Evolutionary conservation across 1,139 yeast genomes (phyloP).

Genomic region (Hyphopichia khmerensis): DNA sequence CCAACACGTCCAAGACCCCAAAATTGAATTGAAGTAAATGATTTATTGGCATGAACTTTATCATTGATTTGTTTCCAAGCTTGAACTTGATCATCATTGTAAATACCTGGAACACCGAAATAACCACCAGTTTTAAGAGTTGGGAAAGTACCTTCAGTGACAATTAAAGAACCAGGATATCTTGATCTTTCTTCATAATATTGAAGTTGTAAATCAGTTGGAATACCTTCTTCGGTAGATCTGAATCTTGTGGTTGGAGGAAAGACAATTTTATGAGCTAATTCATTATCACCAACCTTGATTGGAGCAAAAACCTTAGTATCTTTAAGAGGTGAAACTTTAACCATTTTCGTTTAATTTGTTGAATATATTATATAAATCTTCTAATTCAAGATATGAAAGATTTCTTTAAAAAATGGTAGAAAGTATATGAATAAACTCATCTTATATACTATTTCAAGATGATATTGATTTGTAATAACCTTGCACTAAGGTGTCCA

Average conservation of each 20-base stretch:
- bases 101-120: constrained; percentile 54
- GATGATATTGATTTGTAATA: not conserved
- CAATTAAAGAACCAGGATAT: constrained; percentile 55
- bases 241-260: constrained; percentile 60
- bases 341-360: not conserved
- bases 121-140: constrained; percentile 37
- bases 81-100: constrained; percentile 43
- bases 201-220: constrained; percentile 46
- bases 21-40: constrained; percentile 53
- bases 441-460: too few relatives aligned
- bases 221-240: constrained; percentile 37
- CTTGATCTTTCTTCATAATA: constrained; percentile 56
- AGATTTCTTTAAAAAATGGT: too few relatives aligned
- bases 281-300: constrained; percentile 38
- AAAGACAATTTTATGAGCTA: constrained; percentile 44
- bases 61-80: constrained; percentile 53
- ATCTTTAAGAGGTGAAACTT: constrained; percentile 1
- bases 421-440: too few relatives aligned
- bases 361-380: not conserved
- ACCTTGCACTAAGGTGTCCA: too few relatives aligned
- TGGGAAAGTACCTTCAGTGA: constrained; percentile 36
- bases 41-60: constrained; percentile 52
- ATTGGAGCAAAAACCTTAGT: constrained; percentile 47
- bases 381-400: not conserved
- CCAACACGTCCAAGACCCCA: constrained; percentile 64